Evolutionary conservation across 2,329 filamentous ascomycete genomes (phyloP), one percentile per base, ranked within the genome.

Genomic region (Claviceps cyperi): DNA sequence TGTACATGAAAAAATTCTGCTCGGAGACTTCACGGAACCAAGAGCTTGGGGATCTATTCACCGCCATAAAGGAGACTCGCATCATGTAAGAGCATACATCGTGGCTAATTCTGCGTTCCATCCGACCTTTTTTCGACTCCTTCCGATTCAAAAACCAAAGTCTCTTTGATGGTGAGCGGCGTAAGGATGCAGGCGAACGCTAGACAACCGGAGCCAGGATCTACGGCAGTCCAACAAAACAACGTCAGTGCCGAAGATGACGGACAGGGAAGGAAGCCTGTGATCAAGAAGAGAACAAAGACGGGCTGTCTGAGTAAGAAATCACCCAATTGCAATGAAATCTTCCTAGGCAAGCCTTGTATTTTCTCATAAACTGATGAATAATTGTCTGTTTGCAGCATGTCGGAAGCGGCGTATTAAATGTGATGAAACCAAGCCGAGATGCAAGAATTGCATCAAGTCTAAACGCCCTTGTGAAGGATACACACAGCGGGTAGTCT

Each of bases 341-440:
- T 11, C 9, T 11, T 36, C 8, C 17, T 21, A 15, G 14, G 14
- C 17, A 13, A 14, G 21, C 14, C 21, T 41, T 28, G 22, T 36
- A 32, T 36, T 17, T 22, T 38, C 32, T n/a, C 32, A 28, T 22
- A 35, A 49, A 52, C 53, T 53, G 60, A 59, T 51, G 60, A 45
- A 24, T 50, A 32, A 53, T 51, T 46, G 53, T 44, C 9, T 62
- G 46, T 44, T 6, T 62, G 43, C 32, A 90, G 86, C 92, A 51
- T 98, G 92, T 68, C 84, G 92, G 55, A 91, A 86, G 68, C 83
- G 92, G 49, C 85, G 92, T 54, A 97, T 98, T 67, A 98, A 97
- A 68, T 98, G 92, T 66, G 92, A 92, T 54, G 92, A 97, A 65
- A 86, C 88, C 59, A 78, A 84, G 47, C 87, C 87, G 24, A 84